phyloP scores from a whole-genome alignment of 2,329 filamentous ascomycete species.

The Talaromyces sp. region DNA sequence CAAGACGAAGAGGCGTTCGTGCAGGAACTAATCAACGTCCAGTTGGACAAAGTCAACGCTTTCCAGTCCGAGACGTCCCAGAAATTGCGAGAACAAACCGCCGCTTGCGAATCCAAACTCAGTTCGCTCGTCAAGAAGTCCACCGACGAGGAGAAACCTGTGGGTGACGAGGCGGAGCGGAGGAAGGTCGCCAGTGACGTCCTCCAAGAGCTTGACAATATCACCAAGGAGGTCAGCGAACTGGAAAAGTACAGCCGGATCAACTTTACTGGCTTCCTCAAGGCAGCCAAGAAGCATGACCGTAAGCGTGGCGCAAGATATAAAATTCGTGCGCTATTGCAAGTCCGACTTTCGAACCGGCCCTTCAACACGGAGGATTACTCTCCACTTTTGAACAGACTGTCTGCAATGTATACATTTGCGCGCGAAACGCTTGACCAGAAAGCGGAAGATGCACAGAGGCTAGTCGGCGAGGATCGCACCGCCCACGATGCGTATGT shows the following conservation, averaged over 20 bases:
- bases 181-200: slow-evolving; percentile 61
- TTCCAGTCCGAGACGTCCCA: slow-evolving; percentile 83
- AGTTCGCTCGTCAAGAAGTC: slow-evolving; percentile 49
- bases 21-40: slow-evolving; percentile 88
- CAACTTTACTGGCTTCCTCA: slow-evolving; percentile 97
- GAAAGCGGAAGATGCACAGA: slow-evolving; percentile 47
- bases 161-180: slow-evolving; percentile 38
- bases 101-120: slow-evolving; percentile 62
- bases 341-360: slow-evolving; percentile 78
- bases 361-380: slow-evolving; percentile 97
- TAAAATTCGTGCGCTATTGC: slow-evolving; percentile 84
- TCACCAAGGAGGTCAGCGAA: slow-evolving; percentile 87
- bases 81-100: slow-evolving; percentile 73
- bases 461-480: slow-evolving; percentile 35
- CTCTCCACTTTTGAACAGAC: slow-evolving; percentile 75
- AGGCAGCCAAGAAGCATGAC: slow-evolving; percentile 99
- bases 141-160: slow-evolving; percentile 28
- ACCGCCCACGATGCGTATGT: slow-evolving; percentile 64
- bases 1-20: slow-evolving; percentile 91
- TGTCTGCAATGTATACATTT: slow-evolving; percentile 95
- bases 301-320: slow-evolving; percentile 82
- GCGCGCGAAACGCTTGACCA: slow-evolving; percentile 68
- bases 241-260: slow-evolving; percentile 92
- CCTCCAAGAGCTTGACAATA: slow-evolving; percentile 73
- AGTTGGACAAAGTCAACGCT: slow-evolving; percentile 87